Base-by-base conservation (phyloP, 73 alveolate genomes). In the Paramecium octaurelia region DNA sequence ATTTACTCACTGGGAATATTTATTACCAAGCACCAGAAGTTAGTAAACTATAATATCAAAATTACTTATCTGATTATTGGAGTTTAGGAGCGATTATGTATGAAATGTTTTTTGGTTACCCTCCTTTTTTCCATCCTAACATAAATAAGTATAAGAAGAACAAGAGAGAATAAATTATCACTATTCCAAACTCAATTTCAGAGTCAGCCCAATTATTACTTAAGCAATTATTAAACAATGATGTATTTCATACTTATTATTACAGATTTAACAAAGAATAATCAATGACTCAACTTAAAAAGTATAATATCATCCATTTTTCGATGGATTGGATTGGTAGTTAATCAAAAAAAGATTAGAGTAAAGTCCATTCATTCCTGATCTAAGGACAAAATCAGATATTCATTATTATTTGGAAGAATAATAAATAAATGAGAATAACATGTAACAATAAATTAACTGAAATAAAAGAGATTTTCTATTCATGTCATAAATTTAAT, bases 91-190 rank as follows among this genome's bases (percentile, higher is more conserved):
- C 97, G 2, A 69, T 97, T 9, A 70, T 97, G 50, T 97, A 97
- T 80, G 98, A 97, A 60, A 94, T 97, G 97, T 93, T 94, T n/a
- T 85, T 97, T 44, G 99, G 99, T 0, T 86, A 94, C 35, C 98
- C 98, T 59, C 99, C 99, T 6, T 97, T 0, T 54, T 54, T 54
- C 9, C 69, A 54, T 54, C 69, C 69, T 16, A 54, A 54, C 14
- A 18, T 54, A 54, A 54, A 54, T n/a, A 54, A 1, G 1, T 54
- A 54, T 54, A 54, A 54, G 4, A 18, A 54, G 21, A 54, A 54
- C 23, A 54, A 54, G 8, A 54, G 69, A 54, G 69, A 54, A n/a
- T 4, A 54, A 18, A 20, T 16, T 20, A 7, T 54, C 18, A 23
- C 21, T 54, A 54, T 54, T 6, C 69, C 69, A 18, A 54, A 54